Conservation (phyloP, 768 basidiomycete species). For the Lentinula aciculospora region DNA sequence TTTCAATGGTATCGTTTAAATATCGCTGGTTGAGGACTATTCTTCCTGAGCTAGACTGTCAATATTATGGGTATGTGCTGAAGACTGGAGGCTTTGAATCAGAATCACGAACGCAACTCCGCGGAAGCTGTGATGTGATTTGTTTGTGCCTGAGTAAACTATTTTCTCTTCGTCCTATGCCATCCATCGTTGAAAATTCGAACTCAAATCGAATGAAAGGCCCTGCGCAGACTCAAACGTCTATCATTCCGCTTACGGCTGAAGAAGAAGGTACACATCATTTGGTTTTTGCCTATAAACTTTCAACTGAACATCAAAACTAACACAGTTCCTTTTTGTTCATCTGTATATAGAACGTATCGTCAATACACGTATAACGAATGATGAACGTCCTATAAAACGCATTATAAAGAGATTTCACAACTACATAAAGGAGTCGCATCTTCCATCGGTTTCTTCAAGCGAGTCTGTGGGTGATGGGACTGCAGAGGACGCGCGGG, state of each 20-base stretch:
- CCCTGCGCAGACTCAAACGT: slow-evolving; percentile 8
- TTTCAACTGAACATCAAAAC: slow-evolving; percentile 20
- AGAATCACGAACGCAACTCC: not conserved
- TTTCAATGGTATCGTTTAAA: too few species aligned
- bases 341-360: slow-evolving; percentile 53
- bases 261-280: slow-evolving; percentile 57
- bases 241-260: slow-evolving; percentile 41
- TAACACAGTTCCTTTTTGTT: slow-evolving; percentile 5
- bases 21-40: too few species aligned
- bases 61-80: too few species aligned
- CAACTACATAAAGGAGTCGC: slow-evolving; percentile 56
- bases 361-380: slow-evolving; percentile 74
- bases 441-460: slow-evolving; percentile 27
- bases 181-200: not conserved
- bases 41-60: too few species aligned
- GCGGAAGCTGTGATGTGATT: not conserved
- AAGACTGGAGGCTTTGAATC: too few species aligned
- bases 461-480: slow-evolving; percentile 19
- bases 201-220: not conserved
- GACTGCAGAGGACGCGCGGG: slow-evolving; percentile 62
- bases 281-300: slow-evolving; percentile 2
- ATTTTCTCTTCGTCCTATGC: not conserved
- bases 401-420: slow-evolving; percentile 82
- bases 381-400: slow-evolving; percentile 75
- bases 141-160: not conserved